Evolutionary conservation across 768 basidiomycete genomes (phyloP).

Genomic region (Tulasnella sp.): DNA sequence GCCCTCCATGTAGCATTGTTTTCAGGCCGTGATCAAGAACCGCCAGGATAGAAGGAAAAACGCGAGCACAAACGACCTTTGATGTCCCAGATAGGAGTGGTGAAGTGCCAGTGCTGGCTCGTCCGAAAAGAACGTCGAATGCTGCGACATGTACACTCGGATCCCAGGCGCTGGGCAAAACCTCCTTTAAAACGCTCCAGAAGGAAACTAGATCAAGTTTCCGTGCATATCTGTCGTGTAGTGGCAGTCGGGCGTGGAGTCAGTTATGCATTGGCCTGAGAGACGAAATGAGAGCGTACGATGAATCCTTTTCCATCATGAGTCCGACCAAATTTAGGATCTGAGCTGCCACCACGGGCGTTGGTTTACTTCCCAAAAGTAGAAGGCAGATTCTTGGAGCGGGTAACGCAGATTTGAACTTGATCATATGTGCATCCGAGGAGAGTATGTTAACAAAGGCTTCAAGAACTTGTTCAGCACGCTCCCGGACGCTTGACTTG

Average conservation of each 20-base stretch:
- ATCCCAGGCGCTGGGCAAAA: constrained; percentile 67
- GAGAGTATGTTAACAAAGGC: constrained; percentile 60
- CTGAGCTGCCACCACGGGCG: constrained; percentile 53
- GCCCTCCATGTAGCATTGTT: neutral
- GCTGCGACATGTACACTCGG: constrained; percentile 59
- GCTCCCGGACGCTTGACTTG: constrained; percentile 47
- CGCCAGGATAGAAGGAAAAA: constrained; percentile 67
- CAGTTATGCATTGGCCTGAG: neutral
- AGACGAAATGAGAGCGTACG: neutral
- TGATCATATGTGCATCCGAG: constrained; percentile 53
- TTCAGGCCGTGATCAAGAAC: constrained; percentile 58
- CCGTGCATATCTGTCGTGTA: constrained; percentile 51
- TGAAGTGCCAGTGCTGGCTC: constrained; percentile 28
- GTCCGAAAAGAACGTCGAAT: constrained; percentile 65
- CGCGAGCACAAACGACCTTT: constrained; percentile 54
- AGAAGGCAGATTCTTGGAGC: constrained; percentile 73
- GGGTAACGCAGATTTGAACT: constrained; percentile 70
- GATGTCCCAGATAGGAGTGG: neutral
- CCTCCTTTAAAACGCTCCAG: constrained; percentile 68
- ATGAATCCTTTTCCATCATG: constrained; percentile 40
- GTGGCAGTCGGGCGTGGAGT: neutral
- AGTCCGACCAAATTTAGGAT: constrained; percentile 58
- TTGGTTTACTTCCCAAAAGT: constrained; percentile 72
- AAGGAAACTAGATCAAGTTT: constrained; percentile 85
- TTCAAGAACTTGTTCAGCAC: constrained; percentile 64